Evolutionary conservation across 75 land plant genomes (phyloP), one percentile per base, ranked within the genome.

Genomic region (Azolla pinnata): DNA sequence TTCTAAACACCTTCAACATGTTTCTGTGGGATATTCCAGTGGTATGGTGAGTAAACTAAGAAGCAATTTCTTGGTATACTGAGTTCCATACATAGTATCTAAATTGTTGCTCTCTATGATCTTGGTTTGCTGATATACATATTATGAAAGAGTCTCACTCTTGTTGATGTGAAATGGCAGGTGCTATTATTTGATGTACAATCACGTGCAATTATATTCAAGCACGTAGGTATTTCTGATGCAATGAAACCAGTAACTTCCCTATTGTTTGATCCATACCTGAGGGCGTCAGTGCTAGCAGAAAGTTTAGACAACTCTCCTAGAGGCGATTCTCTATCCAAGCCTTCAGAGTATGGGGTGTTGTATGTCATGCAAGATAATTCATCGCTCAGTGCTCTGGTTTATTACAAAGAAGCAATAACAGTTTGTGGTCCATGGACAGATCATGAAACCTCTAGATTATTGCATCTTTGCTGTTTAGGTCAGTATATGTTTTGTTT

Each of bases 11-110:
- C 1, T 10, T 44, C n/a, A 20, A n/a, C 44, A 44, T 30, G 42
- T 61, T 61, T 26, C 52, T 25, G 42, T 47, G 44, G 63, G 63
- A 2, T 26, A 61, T 24, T 18, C 16, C 4, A 27, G 12, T 61
- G 63, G 63, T 4, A 23, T 23, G 63, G 63, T 61, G 45, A 38
- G 24, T 44, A 7, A 17, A 12, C 4, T 3, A 9, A 48, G 51
- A 20, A 12, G 7, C 51, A 12, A 7, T 17, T 7, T 3, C 19
- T 48, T 7, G 51, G 19, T 48, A 18, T 18, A 7, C 4, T n/a
- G n/a, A n/a, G n/a, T n/a, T n/a, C n/a, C n/a, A n/a, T n/a, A n/a
- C n/a, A n/a, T n/a, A n/a, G n/a, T n/a, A n/a, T 35, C 40, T 35
- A 5, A 35, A 35, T 12, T 35, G 40, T 35, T 35, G 40, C 40